Base-by-base conservation (phyloP, 768 basidiomycete species). In the Termitomyces sp. region DNA sequence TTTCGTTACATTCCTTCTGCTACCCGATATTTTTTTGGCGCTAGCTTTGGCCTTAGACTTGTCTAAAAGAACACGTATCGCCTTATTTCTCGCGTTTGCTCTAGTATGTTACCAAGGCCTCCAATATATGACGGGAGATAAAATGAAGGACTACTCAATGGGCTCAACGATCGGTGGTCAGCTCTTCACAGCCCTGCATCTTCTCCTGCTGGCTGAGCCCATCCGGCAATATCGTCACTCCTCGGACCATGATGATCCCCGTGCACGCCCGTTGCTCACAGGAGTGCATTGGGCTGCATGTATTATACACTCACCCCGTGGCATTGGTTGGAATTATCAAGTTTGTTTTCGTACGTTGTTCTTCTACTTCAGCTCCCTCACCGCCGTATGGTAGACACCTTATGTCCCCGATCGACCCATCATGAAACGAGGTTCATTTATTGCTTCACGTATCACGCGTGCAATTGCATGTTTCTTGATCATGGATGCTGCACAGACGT, bases 301-400 rank as follows among this genome's bases (percentile, higher is more conserved):
- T 53, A 49, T 68, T 16, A 55, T 60, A 24, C 48, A 52, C 28
- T 65, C 59, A 20, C 63, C 59, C 8, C 65, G 70, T 54, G 64
- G 66, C 9, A 57, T 69, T 42, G 61, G 69, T 38, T 69, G 64
- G 65, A 67, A 65, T 53, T 64, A 64, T 39, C 57, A 67, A 53
- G 67, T 68, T 28, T 15, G 56, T 61, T 32, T 36, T 33, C 12
- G 7, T 13, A 22, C n/a, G 22, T n/a, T 57, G 20, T 22, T 36
- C 33, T 20, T 57, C 15, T 7, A 18, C 18, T 28, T 32, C 12
- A 44, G 1, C 38, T 40, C 15, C 6, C 12, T 42, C 39, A 42
- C 13, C 7, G 20, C 42, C 11, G 24, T 3, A 33, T 55, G 40
- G 9, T 18, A 55, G 55, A 55, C 39, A 28, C 40, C 40, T 24